phyloP scores from a whole-genome alignment of 768 basidiomycete species.

The Calvatia gigantea region DNA sequence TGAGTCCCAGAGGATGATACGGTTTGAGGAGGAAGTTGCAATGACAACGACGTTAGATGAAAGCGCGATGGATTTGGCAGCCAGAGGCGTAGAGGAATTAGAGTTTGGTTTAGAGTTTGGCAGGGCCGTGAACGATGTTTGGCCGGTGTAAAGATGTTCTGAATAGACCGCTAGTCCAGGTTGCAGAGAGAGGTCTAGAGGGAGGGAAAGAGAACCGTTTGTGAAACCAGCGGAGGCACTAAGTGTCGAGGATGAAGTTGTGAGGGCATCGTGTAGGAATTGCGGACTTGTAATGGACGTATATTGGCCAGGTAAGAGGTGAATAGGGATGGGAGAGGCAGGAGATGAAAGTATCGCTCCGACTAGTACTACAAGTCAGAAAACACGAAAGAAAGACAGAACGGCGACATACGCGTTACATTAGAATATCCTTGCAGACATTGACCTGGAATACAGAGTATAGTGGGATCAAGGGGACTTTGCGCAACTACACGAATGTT shows the following conservation, averaged over 20 bases:
- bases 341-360: conserved; percentile 62
- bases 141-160: conserved; percentile 60
- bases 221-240: conserved; percentile 62
- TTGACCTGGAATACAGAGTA: conserved; percentile 84
- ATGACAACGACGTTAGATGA: conserved; percentile 69
- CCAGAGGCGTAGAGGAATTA: conserved; percentile 49
- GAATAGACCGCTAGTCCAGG: conserved; percentile 69
- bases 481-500: conserved; percentile 42
- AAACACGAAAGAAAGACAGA: conserved; percentile 13
- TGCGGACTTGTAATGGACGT: conserved; percentile 67
- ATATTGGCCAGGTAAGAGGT: conserved; percentile 77
- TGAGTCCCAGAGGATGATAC: conserved; percentile 78
- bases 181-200: conserved; percentile 61
- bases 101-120: conserved; percentile 41
- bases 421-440: conserved; percentile 80
- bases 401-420: conserved; percentile 57
- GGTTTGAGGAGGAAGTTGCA: conserved; percentile 52
- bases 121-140: conserved; percentile 55
- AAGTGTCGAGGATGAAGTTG: conserved; percentile 57
- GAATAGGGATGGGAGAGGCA: conserved; percentile 49
- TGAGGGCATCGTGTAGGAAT: conserved; percentile 64
- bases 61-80: conserved; percentile 58
- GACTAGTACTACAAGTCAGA: conserved; percentile 41
- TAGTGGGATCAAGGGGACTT: conserved; percentile 41
- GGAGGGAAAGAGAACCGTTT: conserved; percentile 53